Conservation (phyloP, 768 basidiomycete genomes). For the Tephrocybe sp. region DNA sequence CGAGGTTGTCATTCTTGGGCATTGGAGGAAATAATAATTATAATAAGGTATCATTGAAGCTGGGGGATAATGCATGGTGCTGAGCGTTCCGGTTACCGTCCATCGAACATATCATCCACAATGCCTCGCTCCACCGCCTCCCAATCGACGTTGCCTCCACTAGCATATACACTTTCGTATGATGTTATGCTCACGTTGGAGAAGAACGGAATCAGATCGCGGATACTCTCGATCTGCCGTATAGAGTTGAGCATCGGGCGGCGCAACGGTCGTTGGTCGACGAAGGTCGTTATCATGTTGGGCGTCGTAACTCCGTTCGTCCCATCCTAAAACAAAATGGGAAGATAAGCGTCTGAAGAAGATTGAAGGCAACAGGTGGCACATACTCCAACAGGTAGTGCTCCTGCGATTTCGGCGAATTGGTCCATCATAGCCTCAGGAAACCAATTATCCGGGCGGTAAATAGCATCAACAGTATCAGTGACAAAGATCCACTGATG, state of each 20-base stretch:
- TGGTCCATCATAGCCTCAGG: slow-evolving; percentile 92
- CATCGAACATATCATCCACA: slow-evolving; percentile 89
- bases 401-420: slow-evolving; percentile 79
- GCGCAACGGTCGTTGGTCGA: slow-evolving; percentile 54
- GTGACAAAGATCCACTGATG: slow-evolving; percentile 99
- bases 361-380: background rate
- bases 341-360: background rate
- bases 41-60: slow-evolving; percentile 15
- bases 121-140: slow-evolving; percentile 81
- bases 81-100: slow-evolving; percentile 39
- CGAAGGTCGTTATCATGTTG: slow-evolving; percentile 26
- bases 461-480: slow-evolving; percentile 94
- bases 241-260: slow-evolving; percentile 69
- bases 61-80: slow-evolving; percentile 11
- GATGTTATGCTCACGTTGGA: slow-evolving; percentile 83
- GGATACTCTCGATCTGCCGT: slow-evolving; percentile 79
- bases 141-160: slow-evolving; percentile 85
- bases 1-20: background rate
- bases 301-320: slow-evolving; percentile 25
- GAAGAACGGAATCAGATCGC: slow-evolving; percentile 89
- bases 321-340: slow-evolving; percentile 24
- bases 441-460: slow-evolving; percentile 78
- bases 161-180: slow-evolving; percentile 89
- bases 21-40: background rate
- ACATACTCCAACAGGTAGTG: slow-evolving; percentile 51